Percentiles rank a stretch among this genome's conserved stretches.
Conservation (phyloP, 495 filamentous ascomycete genomes). For the Ascodesmis nigricans region DNA sequence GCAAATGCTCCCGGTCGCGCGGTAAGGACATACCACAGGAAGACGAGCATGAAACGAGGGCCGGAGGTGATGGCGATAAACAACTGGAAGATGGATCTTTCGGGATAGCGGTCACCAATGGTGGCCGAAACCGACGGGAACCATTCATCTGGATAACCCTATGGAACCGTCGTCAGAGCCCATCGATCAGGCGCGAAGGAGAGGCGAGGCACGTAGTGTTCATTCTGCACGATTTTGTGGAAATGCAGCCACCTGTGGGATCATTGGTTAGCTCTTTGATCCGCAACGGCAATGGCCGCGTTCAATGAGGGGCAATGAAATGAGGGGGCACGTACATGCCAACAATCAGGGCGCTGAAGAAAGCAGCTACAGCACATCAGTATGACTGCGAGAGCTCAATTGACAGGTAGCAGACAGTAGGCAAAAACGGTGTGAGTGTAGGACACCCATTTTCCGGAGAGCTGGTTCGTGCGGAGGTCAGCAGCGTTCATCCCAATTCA, state of each 20-base stretch:
- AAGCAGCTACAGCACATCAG: conserved; percentile 54
- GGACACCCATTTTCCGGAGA: conserved; percentile 83
- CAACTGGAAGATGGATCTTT: conserved; percentile 86
- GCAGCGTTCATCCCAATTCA: neutral
- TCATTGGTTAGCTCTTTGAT: too few species aligned
- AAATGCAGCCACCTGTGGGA: conserved; percentile 47
- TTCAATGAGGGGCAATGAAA: too few species aligned
- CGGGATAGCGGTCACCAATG: conserved; percentile 96
- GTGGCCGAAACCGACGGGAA: conserved; percentile 96
- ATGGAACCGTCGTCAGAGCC: conserved; percentile 6
- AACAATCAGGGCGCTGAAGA: conserved; percentile 71
- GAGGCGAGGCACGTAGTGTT: conserved; percentile 47
- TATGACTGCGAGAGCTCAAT: too few species aligned
- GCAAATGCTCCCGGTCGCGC: conserved; percentile 47
- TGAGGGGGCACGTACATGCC: conserved; percentile 34
- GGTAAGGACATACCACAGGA: conserved; percentile 79
- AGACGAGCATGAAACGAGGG: conserved; percentile 78
- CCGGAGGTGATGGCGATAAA: conserved; percentile 94
- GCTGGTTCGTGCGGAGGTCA: conserved; percentile 22
- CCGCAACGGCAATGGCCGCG: too few species aligned
- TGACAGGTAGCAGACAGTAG: conserved; percentile 49
- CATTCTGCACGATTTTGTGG: conserved; percentile 91
- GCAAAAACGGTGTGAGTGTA: conserved; percentile 69
- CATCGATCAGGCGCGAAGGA: neutral
- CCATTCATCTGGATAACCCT: conserved; percentile 93